A percentile compares a stretch with the other conserved stretches of the same genome.
Conservation (phyloP, 768 basidiomycete genomes). For the Sporobolomyces pararoseus region DNA sequence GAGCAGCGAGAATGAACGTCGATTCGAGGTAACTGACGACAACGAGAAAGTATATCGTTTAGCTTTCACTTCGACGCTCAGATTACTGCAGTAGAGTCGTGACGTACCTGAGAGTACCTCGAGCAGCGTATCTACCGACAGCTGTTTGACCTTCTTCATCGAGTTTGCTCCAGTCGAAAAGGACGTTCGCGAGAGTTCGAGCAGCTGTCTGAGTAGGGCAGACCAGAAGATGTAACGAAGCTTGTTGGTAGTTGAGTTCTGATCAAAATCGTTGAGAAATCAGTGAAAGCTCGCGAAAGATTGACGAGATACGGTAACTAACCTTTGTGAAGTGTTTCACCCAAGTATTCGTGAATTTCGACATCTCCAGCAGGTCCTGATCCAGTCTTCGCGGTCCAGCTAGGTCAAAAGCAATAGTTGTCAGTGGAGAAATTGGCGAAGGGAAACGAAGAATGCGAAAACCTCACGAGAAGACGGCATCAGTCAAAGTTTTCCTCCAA, state of each 20-base stretch:
- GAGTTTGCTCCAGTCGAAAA: slow-evolving; percentile 66
- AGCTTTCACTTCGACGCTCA: neutral
- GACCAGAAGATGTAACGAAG: slow-evolving; percentile 77
- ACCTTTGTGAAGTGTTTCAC: slow-evolving; percentile 82
- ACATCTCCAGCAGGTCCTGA: slow-evolving; percentile 82
- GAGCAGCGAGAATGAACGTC: slow-evolving; percentile 85
- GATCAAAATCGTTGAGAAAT: neutral
- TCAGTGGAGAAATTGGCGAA: neutral
- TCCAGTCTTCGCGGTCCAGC: slow-evolving; percentile 80
- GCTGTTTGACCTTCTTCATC: slow-evolving; percentile 52
- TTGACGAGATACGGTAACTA: slow-evolving; percentile 8
- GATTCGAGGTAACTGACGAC: slow-evolving; percentile 54
- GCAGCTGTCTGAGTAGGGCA: slow-evolving; percentile 87
- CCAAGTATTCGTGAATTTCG: slow-evolving; percentile 81
- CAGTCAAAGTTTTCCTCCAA: slow-evolving; percentile 88
- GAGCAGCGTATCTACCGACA: slow-evolving; percentile 70
- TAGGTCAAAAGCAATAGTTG: slow-evolving; percentile 49
- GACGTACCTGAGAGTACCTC: slow-evolving; percentile 78
- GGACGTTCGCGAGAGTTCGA: slow-evolving; percentile 76
- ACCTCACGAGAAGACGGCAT: slow-evolving; percentile 74
- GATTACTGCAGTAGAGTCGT: neutral
- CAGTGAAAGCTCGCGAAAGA: neutral
- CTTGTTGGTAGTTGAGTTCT: slow-evolving; percentile 73
- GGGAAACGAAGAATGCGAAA: slow-evolving; percentile 63
- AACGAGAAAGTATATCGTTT: too few relatives aligned